Conservation (phyloP, 495 filamentous ascomycete species). For the Hypomontagnella submonticulosa region DNA sequence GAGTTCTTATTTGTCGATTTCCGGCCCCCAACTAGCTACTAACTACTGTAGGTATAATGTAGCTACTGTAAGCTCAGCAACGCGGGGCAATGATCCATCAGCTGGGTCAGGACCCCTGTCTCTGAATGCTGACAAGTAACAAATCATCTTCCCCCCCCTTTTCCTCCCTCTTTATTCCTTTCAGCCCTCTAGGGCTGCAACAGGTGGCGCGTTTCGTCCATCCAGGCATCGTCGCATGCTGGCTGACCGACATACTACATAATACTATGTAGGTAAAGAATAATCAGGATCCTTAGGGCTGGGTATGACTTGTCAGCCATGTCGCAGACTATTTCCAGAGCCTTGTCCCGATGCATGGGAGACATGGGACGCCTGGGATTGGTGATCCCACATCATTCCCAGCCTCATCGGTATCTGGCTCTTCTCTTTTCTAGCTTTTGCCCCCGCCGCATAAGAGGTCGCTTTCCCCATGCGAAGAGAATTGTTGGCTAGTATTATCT, state of each 20-base stretch:
- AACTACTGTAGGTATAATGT: neutral
- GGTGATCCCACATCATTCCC: neutral
- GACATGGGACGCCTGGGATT: neutral
- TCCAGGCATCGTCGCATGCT: slow-evolving; percentile 6
- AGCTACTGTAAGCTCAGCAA: neutral
- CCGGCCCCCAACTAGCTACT: slow-evolving; percentile 21
- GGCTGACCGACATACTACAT: neutral
- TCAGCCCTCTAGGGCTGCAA: slow-evolving; percentile 14
- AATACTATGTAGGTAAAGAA: neutral
- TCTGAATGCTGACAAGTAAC: neutral
- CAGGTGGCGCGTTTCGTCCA: neutral
- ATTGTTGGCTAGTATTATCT: neutral
- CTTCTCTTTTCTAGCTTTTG: neutral
- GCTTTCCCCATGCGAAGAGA: no score
- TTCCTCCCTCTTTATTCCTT: neutral
- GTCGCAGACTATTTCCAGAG: slow-evolving; percentile 9
- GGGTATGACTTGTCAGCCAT: slow-evolving; percentile 1
- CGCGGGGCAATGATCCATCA: neutral
- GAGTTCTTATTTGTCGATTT: slow-evolving; percentile 11
- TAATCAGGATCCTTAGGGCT: neutral
- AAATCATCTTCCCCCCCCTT: slow-evolving; percentile 2
- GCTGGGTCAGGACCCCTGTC: neutral
- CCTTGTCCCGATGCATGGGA: neutral
- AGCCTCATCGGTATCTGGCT: neutral
- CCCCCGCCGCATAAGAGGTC: neutral